These are phyloP conservation scores for Cenchrus purpureus DNA, from an alignment of 176 grass and related monocot species.

Conservation along the genomic window DNA sequence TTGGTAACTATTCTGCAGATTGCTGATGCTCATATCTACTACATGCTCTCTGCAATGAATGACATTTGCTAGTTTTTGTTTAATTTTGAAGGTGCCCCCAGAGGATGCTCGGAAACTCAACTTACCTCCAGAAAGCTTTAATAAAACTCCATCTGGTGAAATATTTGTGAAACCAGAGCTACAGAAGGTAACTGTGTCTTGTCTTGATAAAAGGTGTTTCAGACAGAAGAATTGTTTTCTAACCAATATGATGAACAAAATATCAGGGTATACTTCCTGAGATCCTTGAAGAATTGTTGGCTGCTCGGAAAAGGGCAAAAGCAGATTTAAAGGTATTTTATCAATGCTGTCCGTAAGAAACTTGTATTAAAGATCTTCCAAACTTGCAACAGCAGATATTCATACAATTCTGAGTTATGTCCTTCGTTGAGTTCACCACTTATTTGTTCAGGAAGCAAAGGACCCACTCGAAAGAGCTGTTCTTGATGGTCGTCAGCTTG, in stretches of 20 bases:
- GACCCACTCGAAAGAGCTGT: slow-evolving; percentile 92
- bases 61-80: slow-evolving; percentile 12
- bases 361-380: slow-evolving; percentile 23
- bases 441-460: slow-evolving; percentile 83
- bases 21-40: slow-evolving; percentile 21
- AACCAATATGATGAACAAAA: slow-evolving; percentile 27
- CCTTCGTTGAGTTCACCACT: slow-evolving; percentile 25
- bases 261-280: slow-evolving; percentile 97
- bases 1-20: slow-evolving; percentile 64
- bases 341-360: slow-evolving; percentile 25
- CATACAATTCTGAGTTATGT: slow-evolving; percentile 33
- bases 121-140: slow-evolving; percentile 76
- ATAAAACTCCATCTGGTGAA: slow-evolving; percentile 96
- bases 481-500: slow-evolving; percentile 96
- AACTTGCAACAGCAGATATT: slow-evolving; percentile 32
- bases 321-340: slow-evolving; percentile 92
- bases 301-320: slow-evolving; percentile 98
- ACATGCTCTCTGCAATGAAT: slow-evolving; percentile 35
- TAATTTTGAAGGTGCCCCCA: slow-evolving; percentile 73
- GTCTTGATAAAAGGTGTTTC: slow-evolving; percentile 20
- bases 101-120: slow-evolving; percentile 87
- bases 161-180: slow-evolving; percentile 92
- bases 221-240: slow-evolving; percentile 26
- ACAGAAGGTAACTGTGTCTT: slow-evolving; percentile 75
- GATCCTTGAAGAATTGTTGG: slow-evolving; percentile 95